Conservation (phyloP, 306 rosid species). For the Malus fusca region DNA sequence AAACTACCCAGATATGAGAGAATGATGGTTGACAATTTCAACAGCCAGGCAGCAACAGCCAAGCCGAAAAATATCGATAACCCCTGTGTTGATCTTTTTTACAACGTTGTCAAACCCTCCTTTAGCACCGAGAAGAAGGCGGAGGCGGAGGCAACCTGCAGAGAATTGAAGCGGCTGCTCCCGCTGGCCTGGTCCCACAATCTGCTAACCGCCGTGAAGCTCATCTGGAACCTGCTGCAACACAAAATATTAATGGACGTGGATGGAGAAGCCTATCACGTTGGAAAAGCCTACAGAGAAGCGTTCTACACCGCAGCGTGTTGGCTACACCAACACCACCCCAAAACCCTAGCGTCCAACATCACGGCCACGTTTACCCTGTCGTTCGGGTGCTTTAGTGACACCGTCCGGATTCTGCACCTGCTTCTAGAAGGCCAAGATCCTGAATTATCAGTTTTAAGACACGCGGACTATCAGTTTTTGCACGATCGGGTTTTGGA, state of each 20-base stretch:
- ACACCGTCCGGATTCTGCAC: not conserved
- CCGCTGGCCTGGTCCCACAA: not conserved
- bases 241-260: no score
- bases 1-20: no score
- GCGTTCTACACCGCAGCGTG: not conserved
- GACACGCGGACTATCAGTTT: not conserved
- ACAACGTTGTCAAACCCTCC: not conserved
- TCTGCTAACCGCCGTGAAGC: not conserved
- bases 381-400: not conserved
- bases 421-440: no score
- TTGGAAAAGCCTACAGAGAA: no score
- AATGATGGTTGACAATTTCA: no score
- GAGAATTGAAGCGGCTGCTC: not conserved
- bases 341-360: not conserved
- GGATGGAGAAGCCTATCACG: not conserved
- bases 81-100: not conserved
- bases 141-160: not conserved
- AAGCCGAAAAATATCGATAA: no score
- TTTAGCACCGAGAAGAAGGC: not conserved
- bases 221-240: not conserved
- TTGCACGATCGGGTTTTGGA: not conserved
- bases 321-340: not conserved
- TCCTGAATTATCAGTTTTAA: no score
- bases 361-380: not conserved
- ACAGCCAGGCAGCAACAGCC: not conserved